Evolutionary conservation across 306 rosid species (phyloP).

Genomic region (Quercus mongolica): DNA sequence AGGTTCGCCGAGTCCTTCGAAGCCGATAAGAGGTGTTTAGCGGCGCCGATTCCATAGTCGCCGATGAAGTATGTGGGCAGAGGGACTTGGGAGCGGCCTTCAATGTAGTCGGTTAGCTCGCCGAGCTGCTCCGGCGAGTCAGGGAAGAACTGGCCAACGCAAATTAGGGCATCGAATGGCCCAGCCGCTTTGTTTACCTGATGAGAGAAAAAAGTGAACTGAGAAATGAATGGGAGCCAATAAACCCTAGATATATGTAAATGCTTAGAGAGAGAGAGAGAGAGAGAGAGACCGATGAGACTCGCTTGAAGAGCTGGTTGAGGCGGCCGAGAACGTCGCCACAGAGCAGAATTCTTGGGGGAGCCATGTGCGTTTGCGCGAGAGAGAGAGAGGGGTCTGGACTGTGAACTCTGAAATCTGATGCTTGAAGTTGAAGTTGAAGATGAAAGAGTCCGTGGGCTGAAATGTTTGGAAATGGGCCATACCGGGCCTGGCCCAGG

Average conservation of each 20-base stretch:
- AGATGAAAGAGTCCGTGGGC: not conserved
- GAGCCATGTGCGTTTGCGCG: slow-evolving; percentile 43
- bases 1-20: slow-evolving; percentile 51
- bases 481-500: not conserved
- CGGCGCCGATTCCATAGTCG: slow-evolving; percentile 81
- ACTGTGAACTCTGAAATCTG: no score
- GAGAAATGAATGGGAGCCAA: not conserved
- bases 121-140: slow-evolving; percentile 63
- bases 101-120: slow-evolving; percentile 53
- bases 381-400: not conserved
- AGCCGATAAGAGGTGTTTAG: slow-evolving; percentile 58
- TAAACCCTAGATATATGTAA: slow-evolving; percentile 17
- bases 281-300: slow-evolving; percentile 51
- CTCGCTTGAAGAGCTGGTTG: slow-evolving; percentile 88
- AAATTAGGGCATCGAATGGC: slow-evolving; percentile 84
- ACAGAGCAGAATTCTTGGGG: slow-evolving; percentile 77
- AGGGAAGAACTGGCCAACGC: slow-evolving; percentile 96
- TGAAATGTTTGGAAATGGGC: not conserved
- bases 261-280: not conserved
- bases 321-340: slow-evolving; percentile 85
- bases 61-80: slow-evolving; percentile 90
- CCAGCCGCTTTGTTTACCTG: slow-evolving; percentile 97
- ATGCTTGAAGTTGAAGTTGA: not conserved
- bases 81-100: slow-evolving; percentile 66
- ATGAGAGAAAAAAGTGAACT: slow-evolving; percentile 7